phyloP scores from a whole-genome alignment of 192 early-diverging fungal genomes.

The Coemansia sp. region DNA sequence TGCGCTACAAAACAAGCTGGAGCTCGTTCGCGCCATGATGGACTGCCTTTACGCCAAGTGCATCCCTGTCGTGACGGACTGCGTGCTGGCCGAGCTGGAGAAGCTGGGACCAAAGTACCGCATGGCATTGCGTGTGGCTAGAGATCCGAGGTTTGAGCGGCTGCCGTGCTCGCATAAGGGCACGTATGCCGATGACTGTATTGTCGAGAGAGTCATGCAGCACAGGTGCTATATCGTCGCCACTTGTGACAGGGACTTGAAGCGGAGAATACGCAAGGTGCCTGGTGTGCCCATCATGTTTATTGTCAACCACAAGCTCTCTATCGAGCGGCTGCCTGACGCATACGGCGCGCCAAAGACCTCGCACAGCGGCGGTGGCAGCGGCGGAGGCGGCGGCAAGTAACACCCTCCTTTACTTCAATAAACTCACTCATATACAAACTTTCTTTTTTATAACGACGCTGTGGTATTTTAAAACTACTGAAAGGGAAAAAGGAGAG shows the following conservation, averaged over 20 bases:
- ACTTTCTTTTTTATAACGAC: too few relatives aligned
- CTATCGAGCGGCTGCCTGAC: constrained; percentile 95
- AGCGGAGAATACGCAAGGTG: constrained; percentile 92
- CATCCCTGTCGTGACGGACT: constrained; percentile 97
- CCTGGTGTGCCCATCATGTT: constrained; percentile 99
- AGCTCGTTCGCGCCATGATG: constrained; percentile 97
- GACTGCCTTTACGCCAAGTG: constrained; percentile 99
- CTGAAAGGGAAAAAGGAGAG: neutral
- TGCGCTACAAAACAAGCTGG: constrained; percentile 98
- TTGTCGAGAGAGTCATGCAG: constrained; percentile 90
- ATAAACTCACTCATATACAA: too few relatives aligned
- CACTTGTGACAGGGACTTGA: constrained; percentile 96
- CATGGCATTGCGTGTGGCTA: constrained; percentile 89
- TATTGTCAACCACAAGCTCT: constrained; percentile 86
- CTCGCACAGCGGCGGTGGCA: neutral
- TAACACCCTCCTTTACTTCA: too few relatives aligned
- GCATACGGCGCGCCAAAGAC: constrained; percentile 46
- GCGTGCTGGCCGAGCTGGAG: constrained; percentile 98
- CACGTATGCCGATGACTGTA: constrained; percentile 99
- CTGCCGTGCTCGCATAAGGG: constrained; percentile 97
- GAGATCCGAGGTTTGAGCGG: constrained; percentile 97
- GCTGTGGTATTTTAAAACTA: too few relatives aligned
- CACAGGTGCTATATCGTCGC: constrained; percentile 99
- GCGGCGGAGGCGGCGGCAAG: neutral
- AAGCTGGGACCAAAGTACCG: constrained; percentile 96